Conservation (phyloP, 2,329 filamentous ascomycete genomes). For the Dactylellina parvicollis region DNA sequence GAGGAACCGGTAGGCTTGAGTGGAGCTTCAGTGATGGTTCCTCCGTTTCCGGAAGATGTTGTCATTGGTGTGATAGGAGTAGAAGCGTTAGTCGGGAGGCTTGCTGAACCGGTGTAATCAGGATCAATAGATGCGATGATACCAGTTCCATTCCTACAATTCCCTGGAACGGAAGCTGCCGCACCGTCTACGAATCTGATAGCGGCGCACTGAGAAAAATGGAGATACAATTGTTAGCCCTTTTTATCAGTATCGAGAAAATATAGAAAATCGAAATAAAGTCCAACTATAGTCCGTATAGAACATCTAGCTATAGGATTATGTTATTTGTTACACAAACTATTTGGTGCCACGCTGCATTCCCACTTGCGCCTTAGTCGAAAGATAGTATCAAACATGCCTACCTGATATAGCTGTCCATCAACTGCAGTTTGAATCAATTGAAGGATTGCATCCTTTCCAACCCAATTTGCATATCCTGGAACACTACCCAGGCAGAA, state of each 20-base stretch:
- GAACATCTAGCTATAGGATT: too few species aligned
- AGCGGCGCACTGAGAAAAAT: conserved; percentile 14
- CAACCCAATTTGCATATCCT: conserved; percentile 16
- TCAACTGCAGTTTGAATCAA: conserved; percentile 26
- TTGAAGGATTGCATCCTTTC: conserved; percentile 31
- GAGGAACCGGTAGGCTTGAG: not conserved
- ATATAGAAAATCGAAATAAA: not conserved
- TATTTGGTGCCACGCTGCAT: too few species aligned
- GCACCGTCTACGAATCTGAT: conserved; percentile 27
- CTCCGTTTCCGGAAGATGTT: not conserved
- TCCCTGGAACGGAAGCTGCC: conserved; percentile 8
- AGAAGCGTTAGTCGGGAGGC: not conserved
- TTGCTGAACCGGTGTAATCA: conserved; percentile 2
- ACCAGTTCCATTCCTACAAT: conserved; percentile 21
- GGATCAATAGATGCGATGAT: conserved; percentile 23
- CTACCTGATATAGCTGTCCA: conserved; percentile 25
- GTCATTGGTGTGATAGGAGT: not conserved
- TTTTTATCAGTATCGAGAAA: not conserved
- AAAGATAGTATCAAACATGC: not conserved
- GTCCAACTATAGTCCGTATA: too few species aligned
- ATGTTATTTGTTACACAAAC: too few species aligned
- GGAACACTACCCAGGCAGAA: conserved; percentile 21
- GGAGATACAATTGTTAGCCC: not conserved
- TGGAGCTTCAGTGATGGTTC: not conserved
- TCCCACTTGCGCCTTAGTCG: too few species aligned